Percentiles rank a stretch among this genome's conserved stretches.
These are phyloP conservation scores for Exophiala sp. DNA, from an alignment of 2,329 filamentous ascomycete genomes.

Conservation along the genomic window DNA sequence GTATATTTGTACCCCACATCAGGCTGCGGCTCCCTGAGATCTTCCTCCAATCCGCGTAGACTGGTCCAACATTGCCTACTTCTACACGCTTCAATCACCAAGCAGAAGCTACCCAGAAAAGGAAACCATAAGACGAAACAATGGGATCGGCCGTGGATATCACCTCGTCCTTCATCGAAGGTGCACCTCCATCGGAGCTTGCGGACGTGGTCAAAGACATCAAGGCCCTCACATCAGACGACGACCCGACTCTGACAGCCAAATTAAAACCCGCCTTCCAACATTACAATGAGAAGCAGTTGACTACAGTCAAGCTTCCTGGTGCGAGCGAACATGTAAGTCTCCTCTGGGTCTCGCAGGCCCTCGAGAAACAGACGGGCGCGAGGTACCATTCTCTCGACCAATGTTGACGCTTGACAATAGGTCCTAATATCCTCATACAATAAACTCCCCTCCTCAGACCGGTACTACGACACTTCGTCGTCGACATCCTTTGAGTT, in stretches of 20 bases:
- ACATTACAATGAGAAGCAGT: conserved; percentile 95
- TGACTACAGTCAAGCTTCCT: conserved; percentile 82
- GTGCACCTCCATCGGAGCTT: conserved; percentile 94
- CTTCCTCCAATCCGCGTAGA: background rate
- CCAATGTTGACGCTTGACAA: too few relatives aligned
- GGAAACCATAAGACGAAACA: background rate
- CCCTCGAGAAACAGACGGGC: too few relatives aligned
- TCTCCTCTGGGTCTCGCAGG: too few relatives aligned
- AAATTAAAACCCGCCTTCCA: conserved; percentile 80
- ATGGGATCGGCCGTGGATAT: conserved; percentile 55
- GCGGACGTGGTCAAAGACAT: conserved; percentile 83
- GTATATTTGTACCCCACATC: background rate
- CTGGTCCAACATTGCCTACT: background rate
- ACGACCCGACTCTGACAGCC: conserved; percentile 59
- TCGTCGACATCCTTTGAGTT: conserved; percentile 84
- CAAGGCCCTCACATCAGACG: conserved; percentile 73
- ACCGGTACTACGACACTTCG: conserved; percentile 85
- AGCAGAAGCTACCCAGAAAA: background rate
- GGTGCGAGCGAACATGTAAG: conserved; percentile 77
- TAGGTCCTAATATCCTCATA: conserved; percentile 80
- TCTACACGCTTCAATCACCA: background rate
- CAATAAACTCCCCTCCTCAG: conserved; percentile 66
- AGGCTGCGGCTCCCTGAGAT: conserved; percentile 2
- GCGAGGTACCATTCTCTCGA: too few relatives aligned
- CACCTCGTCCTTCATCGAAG: conserved; percentile 83